A percentile compares a stretch with the other conserved stretches of the same genome.
phyloP scores from a whole-genome alignment of 345 rosid species.

The Salix purpurea region DNA sequence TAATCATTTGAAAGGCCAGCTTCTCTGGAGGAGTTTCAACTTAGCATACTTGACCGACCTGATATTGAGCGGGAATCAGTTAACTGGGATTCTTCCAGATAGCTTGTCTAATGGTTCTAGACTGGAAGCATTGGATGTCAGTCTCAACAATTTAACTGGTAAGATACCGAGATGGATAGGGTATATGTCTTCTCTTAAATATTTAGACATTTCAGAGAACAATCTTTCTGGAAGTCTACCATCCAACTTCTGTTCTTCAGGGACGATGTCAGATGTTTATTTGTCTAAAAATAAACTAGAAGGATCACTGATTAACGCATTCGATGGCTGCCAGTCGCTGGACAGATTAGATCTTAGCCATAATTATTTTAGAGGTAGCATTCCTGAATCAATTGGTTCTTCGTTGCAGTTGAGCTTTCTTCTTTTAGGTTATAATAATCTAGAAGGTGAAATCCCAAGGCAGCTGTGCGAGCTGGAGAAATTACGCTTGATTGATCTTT shows the following conservation, averaged over 20 bases:
- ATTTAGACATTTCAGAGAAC: not conserved
- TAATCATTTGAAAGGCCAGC: not conserved
- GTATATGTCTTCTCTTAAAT: not conserved
- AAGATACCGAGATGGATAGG: not conserved
- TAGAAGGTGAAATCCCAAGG: not conserved
- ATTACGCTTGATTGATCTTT: not conserved
- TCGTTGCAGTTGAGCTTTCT: no score
- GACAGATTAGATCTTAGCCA: no score
- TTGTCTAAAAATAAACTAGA: constrained; percentile 2
- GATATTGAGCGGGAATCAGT: not conserved
- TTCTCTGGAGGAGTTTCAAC: not conserved
- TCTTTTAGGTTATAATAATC: not conserved
- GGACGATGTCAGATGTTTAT: not conserved
- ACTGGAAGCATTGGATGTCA: not conserved
- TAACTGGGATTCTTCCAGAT: not conserved
- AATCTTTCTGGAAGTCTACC: not conserved
- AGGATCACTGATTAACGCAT: not conserved
- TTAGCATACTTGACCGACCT: not conserved
- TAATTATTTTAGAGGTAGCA: no score
- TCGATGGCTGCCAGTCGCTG: not conserved
- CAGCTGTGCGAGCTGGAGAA: not conserved
- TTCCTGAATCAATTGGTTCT: no score
- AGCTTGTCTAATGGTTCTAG: not conserved
- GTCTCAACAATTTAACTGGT: not conserved
- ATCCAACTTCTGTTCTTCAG: not conserved